Evolutionary conservation across 1,139 yeast species (phyloP).

Genomic region (Protomyces gravidus): DNA sequence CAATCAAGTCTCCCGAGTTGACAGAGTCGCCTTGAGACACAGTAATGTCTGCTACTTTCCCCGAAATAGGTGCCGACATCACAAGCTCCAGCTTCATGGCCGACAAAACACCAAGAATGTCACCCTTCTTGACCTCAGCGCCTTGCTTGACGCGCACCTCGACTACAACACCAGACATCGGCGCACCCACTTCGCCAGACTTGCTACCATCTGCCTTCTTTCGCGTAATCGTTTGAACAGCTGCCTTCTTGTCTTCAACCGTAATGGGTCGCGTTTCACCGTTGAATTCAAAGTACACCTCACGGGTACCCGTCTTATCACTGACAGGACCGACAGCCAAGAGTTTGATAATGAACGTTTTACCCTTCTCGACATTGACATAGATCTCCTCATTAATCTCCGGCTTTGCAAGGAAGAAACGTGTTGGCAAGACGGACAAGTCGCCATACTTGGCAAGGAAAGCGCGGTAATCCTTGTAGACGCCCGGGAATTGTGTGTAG

Average conservation of each 20-base stretch:
- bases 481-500: slow-evolving; percentile 96
- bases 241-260: slow-evolving; percentile 79
- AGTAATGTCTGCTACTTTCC: slow-evolving; percentile 68
- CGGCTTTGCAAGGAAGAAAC: slow-evolving; percentile 81
- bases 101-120: slow-evolving; percentile 85
- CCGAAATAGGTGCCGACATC: slow-evolving; percentile 83
- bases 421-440: slow-evolving; percentile 86
- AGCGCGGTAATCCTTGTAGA: slow-evolving; percentile 79
- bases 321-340: slow-evolving; percentile 91
- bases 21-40: slow-evolving; percentile 92
- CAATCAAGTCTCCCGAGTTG: slow-evolving; percentile 81
- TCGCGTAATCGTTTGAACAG: slow-evolving; percentile 77
- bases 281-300: slow-evolving; percentile 93
- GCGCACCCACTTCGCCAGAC: slow-evolving; percentile 94
- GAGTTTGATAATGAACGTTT: slow-evolving; percentile 81
- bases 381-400: slow-evolving; percentile 80
- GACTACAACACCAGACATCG: slow-evolving; percentile 98
- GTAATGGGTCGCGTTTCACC: slow-evolving; percentile 97
- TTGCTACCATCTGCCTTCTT: slow-evolving; percentile 84
- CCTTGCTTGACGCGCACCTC: slow-evolving; percentile 89
- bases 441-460: slow-evolving; percentile 79
- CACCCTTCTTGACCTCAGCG: slow-evolving; percentile 89
- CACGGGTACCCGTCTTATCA: slow-evolving; percentile 81
- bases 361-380: slow-evolving; percentile 91
- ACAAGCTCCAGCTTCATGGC: slow-evolving; percentile 99